Evolutionary conservation across 1,284 basidiomycete species (phyloP).

Genomic region (Vanrija pseudolonga): DNA sequence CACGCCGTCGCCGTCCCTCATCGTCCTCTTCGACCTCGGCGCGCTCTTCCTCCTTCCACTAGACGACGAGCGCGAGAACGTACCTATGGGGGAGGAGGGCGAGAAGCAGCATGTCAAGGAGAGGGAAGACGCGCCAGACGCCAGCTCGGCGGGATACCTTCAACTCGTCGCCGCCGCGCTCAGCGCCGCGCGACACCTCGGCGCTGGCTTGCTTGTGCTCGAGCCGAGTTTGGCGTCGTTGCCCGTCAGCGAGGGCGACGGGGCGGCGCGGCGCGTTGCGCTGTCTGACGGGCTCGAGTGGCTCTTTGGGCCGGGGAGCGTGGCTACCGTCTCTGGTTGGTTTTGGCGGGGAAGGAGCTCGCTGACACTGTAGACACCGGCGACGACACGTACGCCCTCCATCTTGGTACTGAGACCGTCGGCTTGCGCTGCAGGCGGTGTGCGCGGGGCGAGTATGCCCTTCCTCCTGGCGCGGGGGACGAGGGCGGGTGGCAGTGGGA

Average conservation of each 20-base stretch:
- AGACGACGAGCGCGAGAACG: slow-evolving; percentile 27
- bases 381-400: background rate
- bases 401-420: background rate
- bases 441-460: slow-evolving; percentile 3
- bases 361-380: background rate
- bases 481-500: slow-evolving; percentile 4
- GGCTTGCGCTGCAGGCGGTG: slow-evolving; percentile 1
- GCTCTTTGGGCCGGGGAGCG: slow-evolving; percentile 20
- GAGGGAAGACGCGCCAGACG: background rate
- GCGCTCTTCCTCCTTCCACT: slow-evolving; percentile 19
- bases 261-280: slow-evolving; percentile 17
- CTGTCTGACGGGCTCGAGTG: slow-evolving; percentile 26
- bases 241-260: slow-evolving; percentile 25
- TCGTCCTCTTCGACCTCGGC: slow-evolving; percentile 35
- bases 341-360: background rate
- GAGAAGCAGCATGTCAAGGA: background rate
- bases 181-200: slow-evolving; percentile 23
- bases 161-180: slow-evolving; percentile 27
- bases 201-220: slow-evolving; percentile 28
- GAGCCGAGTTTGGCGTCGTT: slow-evolving; percentile 32
- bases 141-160: slow-evolving; percentile 32
- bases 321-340: background rate
- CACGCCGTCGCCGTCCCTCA: slow-evolving; percentile 18
- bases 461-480: background rate
- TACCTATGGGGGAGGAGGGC: background rate